Conservation (phyloP, 805 yeast genomes). For the Torulaspora microellipsoides region DNA sequence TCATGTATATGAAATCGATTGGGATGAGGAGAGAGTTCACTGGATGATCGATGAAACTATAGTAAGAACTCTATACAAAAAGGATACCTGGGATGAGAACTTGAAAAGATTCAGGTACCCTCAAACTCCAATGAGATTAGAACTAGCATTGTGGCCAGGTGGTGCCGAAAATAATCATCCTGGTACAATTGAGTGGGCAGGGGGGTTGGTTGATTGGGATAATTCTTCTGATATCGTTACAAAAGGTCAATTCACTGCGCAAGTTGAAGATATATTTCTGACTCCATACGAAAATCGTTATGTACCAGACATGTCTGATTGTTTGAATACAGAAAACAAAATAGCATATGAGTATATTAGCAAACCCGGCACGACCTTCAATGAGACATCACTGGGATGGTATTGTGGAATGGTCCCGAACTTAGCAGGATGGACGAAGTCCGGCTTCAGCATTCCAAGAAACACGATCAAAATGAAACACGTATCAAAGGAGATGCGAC, state of each 20-base stretch:
- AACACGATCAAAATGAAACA: constrained; percentile 1
- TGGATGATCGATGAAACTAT: constrained; percentile 70
- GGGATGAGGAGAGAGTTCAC: constrained; percentile 64
- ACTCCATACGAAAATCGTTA: constrained; percentile 50
- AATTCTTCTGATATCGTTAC: constrained; percentile 59
- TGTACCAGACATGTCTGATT: constrained; percentile 11
- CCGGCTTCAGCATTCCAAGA: constrained; percentile 11
- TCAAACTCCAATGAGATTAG: constrained; percentile 72
- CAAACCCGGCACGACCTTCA: constrained; percentile 4
- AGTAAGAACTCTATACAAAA: constrained; percentile 59
- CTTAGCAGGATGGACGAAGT: constrained; percentile 7
- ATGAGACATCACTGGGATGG: constrained; percentile 17
- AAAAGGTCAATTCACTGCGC: constrained; percentile 72
- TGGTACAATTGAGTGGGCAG: constrained; percentile 83
- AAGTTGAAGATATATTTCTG: constrained; percentile 52
- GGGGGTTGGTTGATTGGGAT: constrained; percentile 83
- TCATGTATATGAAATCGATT: constrained; percentile 75
- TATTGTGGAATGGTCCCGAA: constrained; percentile 19
- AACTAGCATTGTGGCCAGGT: constrained; percentile 77
- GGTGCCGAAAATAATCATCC: constrained; percentile 48
- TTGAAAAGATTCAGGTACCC: constrained; percentile 52
- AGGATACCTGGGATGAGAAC: constrained; percentile 61
- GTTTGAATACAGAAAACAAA: constrained; percentile 6
- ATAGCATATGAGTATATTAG: constrained; percentile 11
- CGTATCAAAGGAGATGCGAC: constrained; percentile 1